Conservation (phyloP, 108 stramenopile genomes). For the Nannochloropsis oceanica region DNA sequence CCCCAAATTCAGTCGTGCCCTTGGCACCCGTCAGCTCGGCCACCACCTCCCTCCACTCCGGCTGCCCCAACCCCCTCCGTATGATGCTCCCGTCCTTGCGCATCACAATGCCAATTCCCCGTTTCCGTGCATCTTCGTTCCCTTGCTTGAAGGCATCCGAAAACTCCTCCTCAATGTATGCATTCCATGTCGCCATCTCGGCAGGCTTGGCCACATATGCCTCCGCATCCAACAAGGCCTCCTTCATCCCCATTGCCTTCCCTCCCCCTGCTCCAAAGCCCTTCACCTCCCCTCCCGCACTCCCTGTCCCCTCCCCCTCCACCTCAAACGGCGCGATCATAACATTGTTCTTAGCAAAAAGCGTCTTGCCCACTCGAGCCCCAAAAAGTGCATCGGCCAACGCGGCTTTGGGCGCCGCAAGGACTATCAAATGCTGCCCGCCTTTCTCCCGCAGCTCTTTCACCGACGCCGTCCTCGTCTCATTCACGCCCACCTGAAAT, state of each 20-base stretch:
- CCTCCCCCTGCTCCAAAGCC: neutral
- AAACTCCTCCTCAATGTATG: conserved; percentile 4
- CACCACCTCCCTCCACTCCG: conserved; percentile 2
- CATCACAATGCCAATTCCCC: conserved; percentile 13
- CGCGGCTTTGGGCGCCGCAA: neutral
- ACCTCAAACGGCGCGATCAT: neutral
- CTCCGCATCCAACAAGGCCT: neutral
- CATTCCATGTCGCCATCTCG: neutral
- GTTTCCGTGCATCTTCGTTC: neutral
- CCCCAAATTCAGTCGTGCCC: neutral
- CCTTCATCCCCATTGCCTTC: neutral
- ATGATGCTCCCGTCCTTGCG: conserved; percentile 14
- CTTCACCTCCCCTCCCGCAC: neutral
- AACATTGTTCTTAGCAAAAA: neutral
- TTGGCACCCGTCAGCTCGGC: neutral
- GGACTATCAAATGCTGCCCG: neutral
- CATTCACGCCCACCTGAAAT: neutral
- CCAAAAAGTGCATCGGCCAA: neutral
- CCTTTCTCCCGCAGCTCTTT: neutral
- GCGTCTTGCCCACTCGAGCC: neutral
- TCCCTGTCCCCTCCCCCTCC: neutral
- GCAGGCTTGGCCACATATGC: conserved; percentile 17
- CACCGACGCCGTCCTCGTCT: neutral
- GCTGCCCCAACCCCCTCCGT: conserved; percentile 15
- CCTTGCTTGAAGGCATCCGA: conserved; percentile 16